A percentile compares a stretch with the other conserved stretches of the same genome.
Evolutionary conservation across 2,329 filamentous ascomycete genomes (phyloP).

Genomic region (Rhynchosporium graminicola): DNA sequence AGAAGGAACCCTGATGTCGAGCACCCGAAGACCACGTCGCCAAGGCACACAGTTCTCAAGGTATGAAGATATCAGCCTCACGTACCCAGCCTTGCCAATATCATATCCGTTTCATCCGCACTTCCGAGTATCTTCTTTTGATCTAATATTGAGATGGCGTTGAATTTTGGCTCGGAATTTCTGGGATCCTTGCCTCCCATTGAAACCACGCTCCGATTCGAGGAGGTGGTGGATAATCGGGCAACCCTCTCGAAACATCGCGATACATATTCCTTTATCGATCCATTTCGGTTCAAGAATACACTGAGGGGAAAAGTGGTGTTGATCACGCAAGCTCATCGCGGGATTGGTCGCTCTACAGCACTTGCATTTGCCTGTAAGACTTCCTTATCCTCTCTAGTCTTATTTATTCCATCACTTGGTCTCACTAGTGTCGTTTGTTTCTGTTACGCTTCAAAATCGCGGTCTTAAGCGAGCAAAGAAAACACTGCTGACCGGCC

Average conservation of each 20-base stretch:
- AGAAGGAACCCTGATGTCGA: conserved; percentile 9
- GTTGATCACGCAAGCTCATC: conserved; percentile 42
- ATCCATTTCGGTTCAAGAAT: conserved; percentile 31
- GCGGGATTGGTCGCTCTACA: conserved; percentile 42
- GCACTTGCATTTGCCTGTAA: conserved; percentile 41
- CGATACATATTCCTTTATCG: conserved; percentile 40
- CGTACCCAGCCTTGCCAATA: conserved; percentile 4
- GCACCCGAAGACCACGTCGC: conserved; percentile 11
- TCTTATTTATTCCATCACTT: too few relatives aligned
- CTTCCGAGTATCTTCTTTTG: not conserved
- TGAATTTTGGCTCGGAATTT: conserved; percentile 16
- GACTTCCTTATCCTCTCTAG: not conserved
- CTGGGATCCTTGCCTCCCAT: conserved; percentile 10
- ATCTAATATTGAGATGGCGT: conserved; percentile 5
- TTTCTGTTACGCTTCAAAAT: not conserved
- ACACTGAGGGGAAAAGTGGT: conserved; percentile 38
- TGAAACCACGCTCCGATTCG: conserved; percentile 6
- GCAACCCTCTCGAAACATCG: conserved; percentile 53
- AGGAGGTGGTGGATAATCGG: conserved; percentile 19
- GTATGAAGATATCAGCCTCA: conserved; percentile 7
- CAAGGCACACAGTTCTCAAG: not conserved
- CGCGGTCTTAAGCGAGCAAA: not conserved
- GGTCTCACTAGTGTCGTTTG: not conserved
- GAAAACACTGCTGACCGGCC: not conserved
- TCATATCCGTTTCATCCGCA: not conserved